Conservation (phyloP, 208 protist species). For the Phytomonas francai region DNA sequence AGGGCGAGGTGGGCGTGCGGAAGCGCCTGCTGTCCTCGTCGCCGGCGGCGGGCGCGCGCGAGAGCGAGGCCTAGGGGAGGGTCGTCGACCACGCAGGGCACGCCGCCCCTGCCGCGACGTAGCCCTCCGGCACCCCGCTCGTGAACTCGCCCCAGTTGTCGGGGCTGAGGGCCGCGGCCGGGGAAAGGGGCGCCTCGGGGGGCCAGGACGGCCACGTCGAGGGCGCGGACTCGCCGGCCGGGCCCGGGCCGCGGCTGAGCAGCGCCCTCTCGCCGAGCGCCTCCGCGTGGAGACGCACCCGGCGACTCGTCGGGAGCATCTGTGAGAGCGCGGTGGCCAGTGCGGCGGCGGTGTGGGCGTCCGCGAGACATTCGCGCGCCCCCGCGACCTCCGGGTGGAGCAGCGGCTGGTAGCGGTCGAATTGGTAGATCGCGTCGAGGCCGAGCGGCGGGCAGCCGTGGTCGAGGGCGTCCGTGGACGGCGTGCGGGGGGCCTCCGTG, state of each 20-base stretch:
- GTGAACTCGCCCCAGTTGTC: slow-evolving; percentile 21
- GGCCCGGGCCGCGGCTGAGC: too few species aligned
- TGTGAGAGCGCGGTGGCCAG: slow-evolving; percentile 20
- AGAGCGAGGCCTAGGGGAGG: too few species aligned
- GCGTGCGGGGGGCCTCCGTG: too few species aligned
- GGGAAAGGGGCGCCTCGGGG: not conserved
- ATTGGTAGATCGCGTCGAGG: slow-evolving; percentile 64
- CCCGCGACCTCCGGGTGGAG: slow-evolving; percentile 13
- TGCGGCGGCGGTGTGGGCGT: slow-evolving; percentile 7
- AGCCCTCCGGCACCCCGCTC: slow-evolving; percentile 29
- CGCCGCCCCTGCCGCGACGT: too few species aligned
- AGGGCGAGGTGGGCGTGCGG: too few species aligned
- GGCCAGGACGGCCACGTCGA: not conserved
- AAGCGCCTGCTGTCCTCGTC: too few species aligned
- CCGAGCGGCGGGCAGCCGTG: slow-evolving; percentile 33
- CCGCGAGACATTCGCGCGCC: not conserved
- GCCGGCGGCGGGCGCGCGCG: too few species aligned
- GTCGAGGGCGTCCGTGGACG: slow-evolving; percentile 9
- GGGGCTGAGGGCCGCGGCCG: not conserved
- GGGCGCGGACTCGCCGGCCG: too few species aligned
- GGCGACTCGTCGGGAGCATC: slow-evolving; percentile 27
- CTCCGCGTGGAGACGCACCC: slow-evolving; percentile 24
- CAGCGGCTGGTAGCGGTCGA: slow-evolving; percentile 52
- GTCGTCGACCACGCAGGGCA: too few species aligned
- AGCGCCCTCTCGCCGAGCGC: not conserved